Evolutionary conservation across 306 rosid genomes (phyloP).

Genomic region (Prunus armeniaca): DNA sequence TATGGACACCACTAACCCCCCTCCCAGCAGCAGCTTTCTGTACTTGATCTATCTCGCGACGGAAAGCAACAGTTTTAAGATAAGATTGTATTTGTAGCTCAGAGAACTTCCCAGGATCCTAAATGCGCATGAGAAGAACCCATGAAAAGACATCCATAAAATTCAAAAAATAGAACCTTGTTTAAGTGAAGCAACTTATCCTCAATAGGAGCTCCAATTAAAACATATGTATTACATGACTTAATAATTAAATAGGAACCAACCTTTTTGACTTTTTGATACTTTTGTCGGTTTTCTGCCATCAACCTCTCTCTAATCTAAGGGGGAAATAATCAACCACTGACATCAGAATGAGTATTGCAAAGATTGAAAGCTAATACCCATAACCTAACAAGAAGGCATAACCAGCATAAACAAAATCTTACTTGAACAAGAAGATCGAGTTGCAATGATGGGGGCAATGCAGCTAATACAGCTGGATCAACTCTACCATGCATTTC

Average conservation of each 20-base stretch:
- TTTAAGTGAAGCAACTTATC: constrained; percentile 13
- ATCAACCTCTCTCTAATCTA: constrained; percentile 90
- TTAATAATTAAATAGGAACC: constrained; percentile 19
- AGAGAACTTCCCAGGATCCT: constrained; percentile 91
- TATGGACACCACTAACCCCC: constrained; percentile 79
- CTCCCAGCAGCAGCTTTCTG: constrained; percentile 86
- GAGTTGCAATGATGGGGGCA: constrained; percentile 88
- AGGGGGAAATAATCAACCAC: constrained; percentile 19
- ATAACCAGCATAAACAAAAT: not conserved
- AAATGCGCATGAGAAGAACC: constrained; percentile 23
- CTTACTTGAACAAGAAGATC: constrained; percentile 84
- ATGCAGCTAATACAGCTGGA: constrained; percentile 73
- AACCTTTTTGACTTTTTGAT: constrained; percentile 94
- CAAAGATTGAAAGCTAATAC: constrained; percentile 7
- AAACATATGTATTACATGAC: not conserved
- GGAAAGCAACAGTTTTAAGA: constrained; percentile 95
- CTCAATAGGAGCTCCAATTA: not conserved
- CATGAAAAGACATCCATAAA: constrained; percentile 22
- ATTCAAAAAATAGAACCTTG: constrained; percentile 6
- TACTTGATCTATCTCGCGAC: constrained; percentile 88
- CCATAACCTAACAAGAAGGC: not conserved
- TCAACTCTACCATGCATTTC: constrained; percentile 60
- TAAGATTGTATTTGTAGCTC: constrained; percentile 95
- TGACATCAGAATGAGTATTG: constrained; percentile 11
- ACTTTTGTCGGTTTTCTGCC: constrained; percentile 92